Evolutionary conservation across 1,284 basidiomycete species (phyloP).

Genomic region (Fomitopsis schrenkii): DNA sequence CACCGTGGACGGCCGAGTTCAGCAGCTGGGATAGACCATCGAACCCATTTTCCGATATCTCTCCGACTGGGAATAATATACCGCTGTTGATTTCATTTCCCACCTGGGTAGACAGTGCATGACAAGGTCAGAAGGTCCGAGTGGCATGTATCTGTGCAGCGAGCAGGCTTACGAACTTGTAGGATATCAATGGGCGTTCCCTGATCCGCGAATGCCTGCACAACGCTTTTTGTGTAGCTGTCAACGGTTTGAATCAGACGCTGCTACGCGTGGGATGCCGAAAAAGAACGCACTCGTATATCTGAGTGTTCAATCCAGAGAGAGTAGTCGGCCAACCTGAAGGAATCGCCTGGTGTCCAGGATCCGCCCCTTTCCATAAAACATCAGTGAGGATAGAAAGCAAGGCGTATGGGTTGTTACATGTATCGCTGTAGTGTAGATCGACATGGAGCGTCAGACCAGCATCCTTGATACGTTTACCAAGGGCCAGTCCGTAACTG

Average conservation of each 20-base stretch:
- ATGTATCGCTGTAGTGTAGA: constrained; percentile 63
- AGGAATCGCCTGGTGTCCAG: constrained; percentile 57
- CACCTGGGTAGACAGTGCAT: constrained; percentile 30
- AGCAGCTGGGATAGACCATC: constrained; percentile 54
- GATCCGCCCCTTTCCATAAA: constrained; percentile 50
- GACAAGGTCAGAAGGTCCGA: neutral
- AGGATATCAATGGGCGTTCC: constrained; percentile 54
- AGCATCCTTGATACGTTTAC: constrained; percentile 50
- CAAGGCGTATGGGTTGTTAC: constrained; percentile 26
- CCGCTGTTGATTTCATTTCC: constrained; percentile 65
- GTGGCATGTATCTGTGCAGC: neutral
- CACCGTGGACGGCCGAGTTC: constrained; percentile 49
- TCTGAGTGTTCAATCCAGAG: constrained; percentile 46
- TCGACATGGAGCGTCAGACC: constrained; percentile 57
- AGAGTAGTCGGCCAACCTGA: constrained; percentile 52
- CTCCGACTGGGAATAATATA: constrained; percentile 57
- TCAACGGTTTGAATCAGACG: no score
- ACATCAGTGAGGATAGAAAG: neutral
- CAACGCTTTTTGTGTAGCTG: constrained; percentile 51
- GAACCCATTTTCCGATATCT: constrained; percentile 50
- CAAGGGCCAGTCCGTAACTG: constrained; percentile 49
- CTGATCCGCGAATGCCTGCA: constrained; percentile 45
- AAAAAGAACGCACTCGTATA: constrained; percentile 39
- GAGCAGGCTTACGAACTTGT: constrained; percentile 28
- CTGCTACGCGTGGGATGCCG: neutral